These are phyloP conservation scores for Termitomyces titanicus DNA, from an alignment of 768 basidiomycete genomes.

Conservation along the genomic window DNA sequence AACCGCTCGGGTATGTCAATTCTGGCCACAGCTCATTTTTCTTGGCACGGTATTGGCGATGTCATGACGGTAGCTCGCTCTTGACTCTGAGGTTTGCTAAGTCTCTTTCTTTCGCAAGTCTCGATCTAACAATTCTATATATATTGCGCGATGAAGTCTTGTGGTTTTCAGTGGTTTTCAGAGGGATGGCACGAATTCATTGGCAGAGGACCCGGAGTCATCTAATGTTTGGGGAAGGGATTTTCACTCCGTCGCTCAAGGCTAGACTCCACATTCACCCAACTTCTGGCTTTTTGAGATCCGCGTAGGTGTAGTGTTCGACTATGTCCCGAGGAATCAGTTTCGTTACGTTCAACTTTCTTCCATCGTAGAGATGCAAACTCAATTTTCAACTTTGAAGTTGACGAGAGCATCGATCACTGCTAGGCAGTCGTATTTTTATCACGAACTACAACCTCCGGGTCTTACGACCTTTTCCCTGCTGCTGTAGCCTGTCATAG, in stretches of 20 bases:
- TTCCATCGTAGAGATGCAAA: slow-evolving; percentile 67
- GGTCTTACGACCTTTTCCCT: slow-evolving; percentile 85
- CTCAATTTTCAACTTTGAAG: slow-evolving; percentile 72
- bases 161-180: slow-evolving; percentile 72
- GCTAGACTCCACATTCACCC: slow-evolving; percentile 78
- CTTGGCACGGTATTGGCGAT: slow-evolving; percentile 62
- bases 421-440: slow-evolving; percentile 80
- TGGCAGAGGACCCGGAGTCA: slow-evolving; percentile 60
- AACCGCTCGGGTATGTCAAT: slow-evolving; percentile 76
- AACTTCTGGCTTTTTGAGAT: slow-evolving; percentile 75
- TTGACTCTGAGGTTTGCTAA: slow-evolving; percentile 54
- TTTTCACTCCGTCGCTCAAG: slow-evolving; percentile 29
- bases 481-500: slow-evolving; percentile 55
- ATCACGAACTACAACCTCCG: slow-evolving; percentile 83
- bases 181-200: slow-evolving; percentile 80
- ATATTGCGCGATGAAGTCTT: slow-evolving; percentile 70
- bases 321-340: background rate
- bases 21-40: slow-evolving; percentile 70
- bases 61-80: slow-evolving; percentile 59
- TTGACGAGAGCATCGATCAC: slow-evolving; percentile 52
- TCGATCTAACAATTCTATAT: background rate
- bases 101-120: background rate
- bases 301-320: slow-evolving; percentile 55
- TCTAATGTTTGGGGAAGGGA: slow-evolving; percentile 69
- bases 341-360: background rate